These are phyloP conservation scores for Zygosaccharomyces siamensis DNA, from an alignment of 805 yeast species.

Conservation along the genomic window DNA sequence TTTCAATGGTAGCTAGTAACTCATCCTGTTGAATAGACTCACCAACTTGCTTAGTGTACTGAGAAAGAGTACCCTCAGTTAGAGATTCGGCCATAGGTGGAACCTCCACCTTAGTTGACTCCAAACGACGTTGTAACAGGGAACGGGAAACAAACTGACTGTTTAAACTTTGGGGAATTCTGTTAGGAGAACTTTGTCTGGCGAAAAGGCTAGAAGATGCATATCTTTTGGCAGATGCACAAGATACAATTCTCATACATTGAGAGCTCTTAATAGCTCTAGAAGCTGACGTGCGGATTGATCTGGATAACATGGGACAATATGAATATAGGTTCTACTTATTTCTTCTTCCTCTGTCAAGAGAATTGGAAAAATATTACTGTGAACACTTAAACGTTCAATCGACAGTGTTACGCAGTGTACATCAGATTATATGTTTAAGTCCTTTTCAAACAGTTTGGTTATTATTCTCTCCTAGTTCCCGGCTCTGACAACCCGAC, in stretches of 20 bases:
- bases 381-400: not conserved
- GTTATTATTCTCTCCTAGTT: not conserved
- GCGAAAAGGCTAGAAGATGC: conserved; percentile 12
- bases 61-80: conserved; percentile 89
- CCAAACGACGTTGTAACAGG: conserved; percentile 25
- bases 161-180: not conserved
- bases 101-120: conserved; percentile 64
- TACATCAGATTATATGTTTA: not conserved
- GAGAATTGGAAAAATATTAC: not conserved
- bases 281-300: conserved; percentile 9
- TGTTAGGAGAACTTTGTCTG: not conserved
- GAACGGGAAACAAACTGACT: not conserved
- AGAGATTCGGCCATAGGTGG: conserved; percentile 99
- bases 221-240: conserved; percentile 11
- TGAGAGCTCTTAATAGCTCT: conserved; percentile 11
- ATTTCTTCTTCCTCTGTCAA: not conserved
- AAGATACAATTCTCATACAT: conserved; percentile 9
- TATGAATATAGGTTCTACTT: conserved; percentile 6
- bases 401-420: not conserved
- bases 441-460: not conserved
- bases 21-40: conserved; percentile 85
- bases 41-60: conserved; percentile 70
- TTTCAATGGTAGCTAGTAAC: conserved; percentile 92
- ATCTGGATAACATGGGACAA: conserved; percentile 14
- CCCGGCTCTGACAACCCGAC: not conserved